phyloP scores from a whole-genome alignment of 768 basidiomycete genomes.

The Tephrocybe sp. region DNA sequence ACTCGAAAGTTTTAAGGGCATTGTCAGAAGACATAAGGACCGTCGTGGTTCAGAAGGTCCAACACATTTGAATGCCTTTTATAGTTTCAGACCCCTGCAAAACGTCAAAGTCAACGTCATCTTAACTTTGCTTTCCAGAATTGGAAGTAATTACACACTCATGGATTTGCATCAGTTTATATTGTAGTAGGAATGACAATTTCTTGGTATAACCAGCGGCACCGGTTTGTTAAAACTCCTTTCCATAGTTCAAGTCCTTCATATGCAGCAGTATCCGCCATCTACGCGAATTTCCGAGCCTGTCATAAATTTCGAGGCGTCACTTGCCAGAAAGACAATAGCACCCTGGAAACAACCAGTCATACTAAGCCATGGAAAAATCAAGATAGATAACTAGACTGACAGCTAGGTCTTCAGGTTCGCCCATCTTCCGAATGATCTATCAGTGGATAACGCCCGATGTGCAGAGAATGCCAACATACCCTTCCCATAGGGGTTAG shows the following conservation, averaged over 20 bases:
- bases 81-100: no score
- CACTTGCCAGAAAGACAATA: constrained; percentile 86
- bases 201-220: no score
- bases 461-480: constrained; percentile 22
- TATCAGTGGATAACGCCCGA: constrained; percentile 4
- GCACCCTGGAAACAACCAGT: constrained; percentile 54
- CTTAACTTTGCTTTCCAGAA: no score
- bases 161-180: no score
- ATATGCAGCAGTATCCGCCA: constrained; percentile 70
- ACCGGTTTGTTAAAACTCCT: neutral
- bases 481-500: constrained; percentile 87
- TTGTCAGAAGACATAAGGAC: constrained; percentile 9
- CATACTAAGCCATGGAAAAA: neutral
- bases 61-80: neutral
- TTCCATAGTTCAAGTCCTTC: neutral
- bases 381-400: constrained; percentile 19
- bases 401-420: constrained; percentile 88
- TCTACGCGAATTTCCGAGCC: constrained; percentile 85
- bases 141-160: no score
- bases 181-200: no score
- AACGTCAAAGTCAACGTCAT: no score
- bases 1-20: constrained; percentile 56
- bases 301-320: constrained; percentile 89
- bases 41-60: neutral
- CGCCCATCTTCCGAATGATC: constrained; percentile 61